These are phyloP conservation scores for Reticulascus tulasneorum DNA, from an alignment of 2,329 filamentous ascomycete species.

Conservation along the genomic window DNA sequence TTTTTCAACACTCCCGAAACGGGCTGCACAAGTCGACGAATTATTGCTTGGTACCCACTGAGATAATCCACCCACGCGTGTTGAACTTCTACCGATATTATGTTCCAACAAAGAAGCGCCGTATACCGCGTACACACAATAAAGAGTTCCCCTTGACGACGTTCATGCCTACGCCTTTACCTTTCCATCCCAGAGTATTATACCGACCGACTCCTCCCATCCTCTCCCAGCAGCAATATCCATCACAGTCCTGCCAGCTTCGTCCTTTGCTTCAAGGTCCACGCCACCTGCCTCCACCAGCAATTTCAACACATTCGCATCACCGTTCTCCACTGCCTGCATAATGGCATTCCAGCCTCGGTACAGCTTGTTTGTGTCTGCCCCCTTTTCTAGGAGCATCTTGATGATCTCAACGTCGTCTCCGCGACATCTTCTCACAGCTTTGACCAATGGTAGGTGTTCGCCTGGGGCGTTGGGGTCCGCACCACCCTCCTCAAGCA, in stretches of 20 bases:
- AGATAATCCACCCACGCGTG: no score
- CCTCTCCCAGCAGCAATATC: conserved; percentile 56
- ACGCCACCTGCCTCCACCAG: conserved; percentile 46
- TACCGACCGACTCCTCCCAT: conserved; percentile 53
- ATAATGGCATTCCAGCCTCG: conserved; percentile 63
- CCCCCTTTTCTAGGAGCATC: conserved; percentile 59
- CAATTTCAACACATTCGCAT: conserved; percentile 48
- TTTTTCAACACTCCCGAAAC: no score
- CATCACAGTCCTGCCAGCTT: conserved; percentile 48
- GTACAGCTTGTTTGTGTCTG: conserved; percentile 65
- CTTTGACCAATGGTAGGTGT: conserved; percentile 68
- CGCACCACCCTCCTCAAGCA: conserved; percentile 58
- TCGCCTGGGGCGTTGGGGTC: conserved; percentile 66
- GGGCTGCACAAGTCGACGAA: no score
- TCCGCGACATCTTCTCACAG: conserved; percentile 54
- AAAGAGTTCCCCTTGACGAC: no score
- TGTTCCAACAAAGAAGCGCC: no score
- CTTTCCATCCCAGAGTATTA: conserved; percentile 28
- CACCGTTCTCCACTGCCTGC: conserved; percentile 62
- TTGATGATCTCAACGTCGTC: conserved; percentile 58
- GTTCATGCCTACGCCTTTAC: conserved; percentile 3
- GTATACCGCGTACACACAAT: no score
- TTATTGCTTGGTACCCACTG: no score
- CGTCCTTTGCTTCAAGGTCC: conserved; percentile 49
- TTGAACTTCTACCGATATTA: no score